Base-by-base conservation (phyloP, 768 basidiomycete species). In the Gelatoporia subvermispora region DNA sequence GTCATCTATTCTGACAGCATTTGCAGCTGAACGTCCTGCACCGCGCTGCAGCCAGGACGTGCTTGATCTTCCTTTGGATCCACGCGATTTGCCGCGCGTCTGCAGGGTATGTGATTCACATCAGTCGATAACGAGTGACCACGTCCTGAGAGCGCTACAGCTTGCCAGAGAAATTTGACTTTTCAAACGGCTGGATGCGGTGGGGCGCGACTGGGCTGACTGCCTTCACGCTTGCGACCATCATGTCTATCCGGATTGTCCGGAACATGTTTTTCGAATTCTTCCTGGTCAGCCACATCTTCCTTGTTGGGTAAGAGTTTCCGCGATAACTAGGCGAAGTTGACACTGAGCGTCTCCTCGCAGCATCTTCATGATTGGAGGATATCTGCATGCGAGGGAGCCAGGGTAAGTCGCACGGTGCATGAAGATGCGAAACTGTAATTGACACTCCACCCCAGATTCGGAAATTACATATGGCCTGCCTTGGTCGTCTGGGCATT, bases 401-500 rank as follows among this genome's bases (percentile, higher is more conserved):
- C 41, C 48, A 22, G 44, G 22, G 60, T 62, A 31, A 31, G 28
- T 31, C 28, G 28, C 28, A 31, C 28, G 28, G 28, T 31, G 7
- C 13, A 31, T 31, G 28, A 31, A 31, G 5, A 31, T 31, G 28
- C 28, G 13, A 31, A 31, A 31, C 28, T 13, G 28, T 31, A 31
- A 13, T 31, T 31, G 28, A 31, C 28, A 31, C 28, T 13, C 5
- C 28, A 31, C 28, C 28, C n/a, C 28, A 31, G 28, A 31, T 31
- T 18, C 58, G 68, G 20, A 61, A 61, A 34, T 15, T 75, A 70
- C 47, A 57, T 79, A 23, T 81, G 75, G 73, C 77, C 78, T 3
- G 63, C 72, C 0, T 69, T 82, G 52, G 45, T 76, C 44, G 50
- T 82, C 50, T 82, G 79, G 80, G 77, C 67, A 1, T 53, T 82